phyloP scores from a whole-genome alignment of 352 stramenopile species.

The Pythium brachiatum region DNA sequence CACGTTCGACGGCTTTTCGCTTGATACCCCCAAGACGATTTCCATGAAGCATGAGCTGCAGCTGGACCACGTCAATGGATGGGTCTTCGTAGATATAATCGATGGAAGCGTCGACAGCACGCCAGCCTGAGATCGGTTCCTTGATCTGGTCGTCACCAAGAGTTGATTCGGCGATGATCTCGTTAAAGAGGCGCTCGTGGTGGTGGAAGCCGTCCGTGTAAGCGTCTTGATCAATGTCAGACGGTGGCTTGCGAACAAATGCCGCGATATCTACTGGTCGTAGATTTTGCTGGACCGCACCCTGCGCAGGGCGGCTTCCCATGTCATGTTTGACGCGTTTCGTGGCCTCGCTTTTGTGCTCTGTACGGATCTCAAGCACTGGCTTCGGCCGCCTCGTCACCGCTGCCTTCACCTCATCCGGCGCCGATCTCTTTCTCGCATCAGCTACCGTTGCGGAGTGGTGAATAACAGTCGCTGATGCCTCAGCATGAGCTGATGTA shows the following conservation, averaged over 20 bases:
- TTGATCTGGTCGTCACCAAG: background rate
- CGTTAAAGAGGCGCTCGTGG: conserved; percentile 3
- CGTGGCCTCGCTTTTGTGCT: background rate
- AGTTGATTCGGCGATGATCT: background rate
- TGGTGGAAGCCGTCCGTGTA: background rate
- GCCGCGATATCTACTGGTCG: background rate
- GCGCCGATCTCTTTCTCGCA: background rate
- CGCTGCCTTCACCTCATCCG: background rate
- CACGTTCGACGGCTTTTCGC: conserved; percentile 38
- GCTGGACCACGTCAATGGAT: conserved; percentile 46
- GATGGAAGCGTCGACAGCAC: conserved; percentile 45
- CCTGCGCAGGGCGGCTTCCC: background rate
- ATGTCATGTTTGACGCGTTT: background rate
- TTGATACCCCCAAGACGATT: conserved; percentile 27
- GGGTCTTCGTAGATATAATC: conserved; percentile 60
- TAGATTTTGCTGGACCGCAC: background rate
- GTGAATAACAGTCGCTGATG: background rate
- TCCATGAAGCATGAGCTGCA: conserved; percentile 36
- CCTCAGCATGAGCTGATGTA: background rate
- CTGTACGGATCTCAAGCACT: background rate
- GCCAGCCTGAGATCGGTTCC: conserved; percentile 23
- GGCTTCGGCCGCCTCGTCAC: background rate
- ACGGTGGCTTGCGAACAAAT: conserved; percentile 3
- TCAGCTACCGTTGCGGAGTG: background rate
- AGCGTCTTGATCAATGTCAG: background rate